Evolutionary conservation across 2,329 filamentous ascomycete species (phyloP).

Genomic region (Talaromyces sp.): DNA sequence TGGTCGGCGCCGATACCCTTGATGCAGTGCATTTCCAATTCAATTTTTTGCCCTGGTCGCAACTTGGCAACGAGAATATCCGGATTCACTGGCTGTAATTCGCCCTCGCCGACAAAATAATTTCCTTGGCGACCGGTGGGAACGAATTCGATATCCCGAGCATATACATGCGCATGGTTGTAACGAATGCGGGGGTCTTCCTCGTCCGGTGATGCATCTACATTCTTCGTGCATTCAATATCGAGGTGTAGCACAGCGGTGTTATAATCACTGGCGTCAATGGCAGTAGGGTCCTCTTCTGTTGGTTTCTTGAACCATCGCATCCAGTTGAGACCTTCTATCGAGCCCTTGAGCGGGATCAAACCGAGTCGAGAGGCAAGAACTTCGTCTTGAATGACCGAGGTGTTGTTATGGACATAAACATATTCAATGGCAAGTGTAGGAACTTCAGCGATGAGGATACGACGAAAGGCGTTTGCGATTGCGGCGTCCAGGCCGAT

Average conservation of each 20-base stretch:
- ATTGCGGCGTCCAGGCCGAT: slow-evolving; percentile 87
- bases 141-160: slow-evolving; percentile 68
- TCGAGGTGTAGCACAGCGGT: slow-evolving; percentile 74
- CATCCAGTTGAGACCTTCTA: slow-evolving; percentile 72
- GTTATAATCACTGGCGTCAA: slow-evolving; percentile 67
- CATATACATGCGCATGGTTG: slow-evolving; percentile 77
- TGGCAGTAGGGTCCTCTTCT: slow-evolving; percentile 54
- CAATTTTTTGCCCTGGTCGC: slow-evolving; percentile 80
- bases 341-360: slow-evolving; percentile 77
- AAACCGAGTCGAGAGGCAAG: slow-evolving; percentile 84
- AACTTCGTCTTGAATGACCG: slow-evolving; percentile 96
- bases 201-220: slow-evolving; percentile 63
- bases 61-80: slow-evolving; percentile 93
- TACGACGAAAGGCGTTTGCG: slow-evolving; percentile 95
- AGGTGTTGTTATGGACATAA: slow-evolving; percentile 94
- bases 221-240: slow-evolving; percentile 73
- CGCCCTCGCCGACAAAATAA: slow-evolving; percentile 60
- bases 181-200: slow-evolving; percentile 80
- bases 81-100: slow-evolving; percentile 74
- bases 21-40: slow-evolving; percentile 85
- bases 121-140: slow-evolving; percentile 67
- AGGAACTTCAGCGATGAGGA: slow-evolving; percentile 88
- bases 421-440: slow-evolving; percentile 91
- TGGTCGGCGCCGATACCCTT: slow-evolving; percentile 93
- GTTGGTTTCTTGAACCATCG: slow-evolving; percentile 72